Conservation (phyloP, 805 yeast species). For the Metschnikowia cerradonensis region DNA sequence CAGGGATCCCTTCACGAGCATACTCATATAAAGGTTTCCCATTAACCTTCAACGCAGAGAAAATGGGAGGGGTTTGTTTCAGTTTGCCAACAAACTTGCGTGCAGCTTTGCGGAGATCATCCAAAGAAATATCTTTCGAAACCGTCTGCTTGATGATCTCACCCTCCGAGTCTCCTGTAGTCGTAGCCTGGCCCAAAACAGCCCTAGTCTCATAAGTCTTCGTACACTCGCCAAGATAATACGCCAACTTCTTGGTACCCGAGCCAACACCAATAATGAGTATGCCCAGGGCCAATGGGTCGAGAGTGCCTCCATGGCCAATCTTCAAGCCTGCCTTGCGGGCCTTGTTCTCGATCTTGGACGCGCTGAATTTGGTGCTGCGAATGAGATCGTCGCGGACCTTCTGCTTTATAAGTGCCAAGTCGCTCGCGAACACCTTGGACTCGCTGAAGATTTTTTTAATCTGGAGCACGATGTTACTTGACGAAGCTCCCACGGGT, state of each 20-base stretch:
- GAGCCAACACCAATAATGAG: constrained; percentile 85
- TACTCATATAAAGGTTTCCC: constrained; percentile 94
- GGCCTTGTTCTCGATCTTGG: constrained; percentile 49
- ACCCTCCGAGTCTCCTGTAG: constrained; percentile 93
- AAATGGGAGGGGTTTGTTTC: constrained; percentile 91
- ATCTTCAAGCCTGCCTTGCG: constrained; percentile 66
- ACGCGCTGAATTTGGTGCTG: constrained; percentile 39
- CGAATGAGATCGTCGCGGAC: constrained; percentile 38
- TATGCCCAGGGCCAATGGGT: constrained; percentile 94
- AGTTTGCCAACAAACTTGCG: constrained; percentile 74
- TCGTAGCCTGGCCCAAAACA: constrained; percentile 82
- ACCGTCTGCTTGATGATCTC: constrained; percentile 60
- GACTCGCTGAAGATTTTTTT: constrained; percentile 62
- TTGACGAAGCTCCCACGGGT: constrained; percentile 81
- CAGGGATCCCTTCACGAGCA: constrained; percentile 81
- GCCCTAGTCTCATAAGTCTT: constrained; percentile 85
- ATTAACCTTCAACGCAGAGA: constrained; percentile 88
- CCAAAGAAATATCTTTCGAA: constrained; percentile 53
- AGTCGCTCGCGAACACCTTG: constrained; percentile 49
- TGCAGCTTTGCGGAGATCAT: constrained; percentile 46
- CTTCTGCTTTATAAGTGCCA: constrained; percentile 47
- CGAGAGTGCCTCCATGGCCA: constrained; percentile 98
- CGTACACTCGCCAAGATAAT: constrained; percentile 66
- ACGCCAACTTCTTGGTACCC: constrained; percentile 80
- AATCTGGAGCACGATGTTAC: constrained; percentile 63